Percentiles rank a stretch among this genome's conserved stretches.
These are phyloP conservation scores for Xylariaceae sp. DNA, from an alignment of 2,329 filamentous ascomycete genomes.

Conservation along the genomic window DNA sequence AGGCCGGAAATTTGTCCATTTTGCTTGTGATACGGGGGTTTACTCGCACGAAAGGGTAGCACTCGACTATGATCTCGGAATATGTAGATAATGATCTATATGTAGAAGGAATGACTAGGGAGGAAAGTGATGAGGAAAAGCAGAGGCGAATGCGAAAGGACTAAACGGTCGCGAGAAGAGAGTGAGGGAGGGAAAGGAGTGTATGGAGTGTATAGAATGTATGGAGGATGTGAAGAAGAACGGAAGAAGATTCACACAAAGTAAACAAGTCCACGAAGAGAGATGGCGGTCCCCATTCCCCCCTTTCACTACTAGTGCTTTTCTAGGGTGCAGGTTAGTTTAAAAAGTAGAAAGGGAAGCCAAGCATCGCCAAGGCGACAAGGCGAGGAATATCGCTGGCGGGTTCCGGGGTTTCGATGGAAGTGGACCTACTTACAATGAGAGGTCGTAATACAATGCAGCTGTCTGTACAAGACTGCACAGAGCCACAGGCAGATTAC, in stretches of 20 bases:
- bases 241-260: too few relatives aligned
- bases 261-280: conserved; percentile 11
- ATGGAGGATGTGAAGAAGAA: conserved; percentile 6
- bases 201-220: background rate
- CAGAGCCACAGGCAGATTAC: too few relatives aligned
- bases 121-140: conserved; percentile 13
- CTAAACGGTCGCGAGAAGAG: conserved; percentile 10
- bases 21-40: background rate
- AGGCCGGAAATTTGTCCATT: conserved; percentile 27
- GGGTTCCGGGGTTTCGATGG: conserved; percentile 11
- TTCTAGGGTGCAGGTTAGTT: conserved; percentile 3
- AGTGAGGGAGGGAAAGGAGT: conserved; percentile 9
- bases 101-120: conserved; percentile 18
- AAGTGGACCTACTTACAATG: background rate
- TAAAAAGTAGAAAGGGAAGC: conserved; percentile 10
- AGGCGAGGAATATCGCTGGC: conserved; percentile 15
- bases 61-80: conserved; percentile 7
- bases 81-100: background rate
- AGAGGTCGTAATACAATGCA: background rate
- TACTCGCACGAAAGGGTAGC: too few relatives aligned
- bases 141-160: background rate
- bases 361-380: conserved; percentile 20
- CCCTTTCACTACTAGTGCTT: conserved; percentile 13
- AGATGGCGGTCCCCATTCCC: conserved; percentile 7
- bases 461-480: too few relatives aligned